Conservation (phyloP, 208 protist genomes). For the Leishmania gerbilli region DNA sequence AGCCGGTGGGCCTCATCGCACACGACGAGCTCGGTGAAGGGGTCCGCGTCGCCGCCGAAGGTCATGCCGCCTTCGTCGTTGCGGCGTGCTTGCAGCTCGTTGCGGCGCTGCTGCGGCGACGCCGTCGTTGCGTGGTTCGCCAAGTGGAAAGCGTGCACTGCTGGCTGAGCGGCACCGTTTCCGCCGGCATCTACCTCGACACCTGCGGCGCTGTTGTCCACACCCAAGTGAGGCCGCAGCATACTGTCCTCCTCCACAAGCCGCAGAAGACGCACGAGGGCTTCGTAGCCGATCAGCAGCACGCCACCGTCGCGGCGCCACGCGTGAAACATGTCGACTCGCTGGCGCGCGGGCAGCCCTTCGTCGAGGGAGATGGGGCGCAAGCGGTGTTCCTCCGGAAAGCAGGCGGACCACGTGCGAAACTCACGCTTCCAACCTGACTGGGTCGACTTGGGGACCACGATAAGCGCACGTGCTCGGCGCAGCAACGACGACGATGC, state of each 20-base stretch:
- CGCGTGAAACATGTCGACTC: conserved; percentile 35
- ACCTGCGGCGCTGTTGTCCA: neutral
- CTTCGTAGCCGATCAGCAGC: conserved; percentile 78
- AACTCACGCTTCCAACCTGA: conserved; percentile 72
- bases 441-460: conserved; percentile 76
- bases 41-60: conserved; percentile 36
- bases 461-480: conserved; percentile 58
- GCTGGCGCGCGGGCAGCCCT: conserved; percentile 14
- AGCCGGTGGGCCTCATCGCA: conserved; percentile 94
- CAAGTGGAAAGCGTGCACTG: neutral
- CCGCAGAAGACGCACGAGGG: conserved; percentile 59
- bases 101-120: conserved; percentile 14
- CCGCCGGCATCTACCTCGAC: neutral
- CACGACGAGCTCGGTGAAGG: conserved; percentile 85
- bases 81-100: conserved; percentile 16
- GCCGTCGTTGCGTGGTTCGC: neutral
- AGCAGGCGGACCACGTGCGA: conserved; percentile 51
- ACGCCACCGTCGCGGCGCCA: conserved; percentile 71
- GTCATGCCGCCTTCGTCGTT: conserved; percentile 37
- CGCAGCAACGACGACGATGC: neutral
- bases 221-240: neutral
- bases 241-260: conserved; percentile 37
- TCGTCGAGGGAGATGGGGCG: conserved; percentile 29
- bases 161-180: neutral
- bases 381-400: conserved; percentile 53